A percentile compares a stretch with the other conserved stretches of the same genome.
phyloP scores from a whole-genome alignment of 306 rosid species.

The Datisca glomerata region DNA sequence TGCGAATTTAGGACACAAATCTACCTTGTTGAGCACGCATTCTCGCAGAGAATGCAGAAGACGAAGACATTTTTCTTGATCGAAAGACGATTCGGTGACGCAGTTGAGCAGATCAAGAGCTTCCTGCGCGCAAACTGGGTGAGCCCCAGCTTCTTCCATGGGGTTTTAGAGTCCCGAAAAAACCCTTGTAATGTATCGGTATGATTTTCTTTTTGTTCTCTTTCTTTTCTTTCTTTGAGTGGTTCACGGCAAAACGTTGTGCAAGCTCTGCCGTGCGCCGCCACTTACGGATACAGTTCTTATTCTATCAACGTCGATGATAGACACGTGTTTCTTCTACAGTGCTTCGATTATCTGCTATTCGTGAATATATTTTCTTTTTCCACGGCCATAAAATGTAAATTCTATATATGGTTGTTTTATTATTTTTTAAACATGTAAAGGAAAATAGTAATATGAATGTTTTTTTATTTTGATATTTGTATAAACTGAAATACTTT shows the following conservation, averaged over 20 bases:
- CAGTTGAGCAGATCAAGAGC: conserved; percentile 28
- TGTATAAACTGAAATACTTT: too few relatives aligned
- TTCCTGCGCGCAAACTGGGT: conserved; percentile 38
- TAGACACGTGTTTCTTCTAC: too few relatives aligned
- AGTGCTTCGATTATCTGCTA: too few relatives aligned
- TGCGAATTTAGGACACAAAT: background rate
- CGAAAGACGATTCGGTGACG: conserved; percentile 47
- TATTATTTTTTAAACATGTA: too few relatives aligned
- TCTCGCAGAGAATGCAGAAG: conserved; percentile 55
- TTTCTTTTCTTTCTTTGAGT: conserved; percentile 6
- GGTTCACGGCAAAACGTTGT: conserved; percentile 40
- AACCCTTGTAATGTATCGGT: background rate
- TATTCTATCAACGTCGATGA: too few relatives aligned
- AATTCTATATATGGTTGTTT: too few relatives aligned
- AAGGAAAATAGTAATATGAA: too few relatives aligned
- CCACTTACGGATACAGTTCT: too few relatives aligned
- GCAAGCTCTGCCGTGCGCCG: too few relatives aligned
- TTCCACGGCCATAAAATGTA: too few relatives aligned
- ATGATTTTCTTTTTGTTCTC: background rate
- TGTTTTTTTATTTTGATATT: too few relatives aligned
- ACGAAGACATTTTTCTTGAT: conserved; percentile 48
- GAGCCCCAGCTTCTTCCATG: conserved; percentile 29
- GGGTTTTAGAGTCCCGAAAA: background rate
- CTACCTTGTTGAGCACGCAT: conserved; percentile 69
- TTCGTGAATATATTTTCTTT: too few relatives aligned